These are phyloP conservation scores for Hortiboletus flavorubellus DNA, from an alignment of 768 basidiomycete species.

Conservation along the genomic window DNA sequence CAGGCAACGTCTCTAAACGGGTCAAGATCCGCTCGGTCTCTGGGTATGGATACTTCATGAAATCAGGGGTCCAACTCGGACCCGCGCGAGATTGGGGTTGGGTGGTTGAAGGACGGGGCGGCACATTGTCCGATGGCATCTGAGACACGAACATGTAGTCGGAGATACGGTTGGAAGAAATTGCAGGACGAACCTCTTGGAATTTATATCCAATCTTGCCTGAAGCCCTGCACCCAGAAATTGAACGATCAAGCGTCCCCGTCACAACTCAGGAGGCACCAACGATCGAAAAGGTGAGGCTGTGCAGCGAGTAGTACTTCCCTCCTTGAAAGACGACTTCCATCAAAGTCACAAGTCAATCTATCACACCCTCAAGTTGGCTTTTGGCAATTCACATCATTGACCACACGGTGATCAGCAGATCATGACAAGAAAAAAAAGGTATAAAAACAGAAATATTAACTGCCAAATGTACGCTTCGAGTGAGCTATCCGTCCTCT, in stretches of 20 bases:
- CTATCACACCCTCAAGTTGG: too few relatives aligned
- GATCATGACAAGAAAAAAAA: neutral
- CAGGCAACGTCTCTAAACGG: slow-evolving; percentile 10
- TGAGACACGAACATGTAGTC: neutral
- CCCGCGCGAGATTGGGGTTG: too few relatives aligned
- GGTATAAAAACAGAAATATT: neutral
- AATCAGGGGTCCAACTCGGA: slow-evolving; percentile 2
- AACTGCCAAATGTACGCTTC: slow-evolving; percentile 3
- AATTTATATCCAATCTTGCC: neutral
- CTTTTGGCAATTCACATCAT: neutral
- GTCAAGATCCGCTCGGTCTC: slow-evolving; percentile 2
- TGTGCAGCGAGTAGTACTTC: neutral
- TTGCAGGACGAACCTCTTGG: neutral
- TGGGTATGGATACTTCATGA: slow-evolving; percentile 21
- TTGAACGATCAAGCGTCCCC: slow-evolving; percentile 1
- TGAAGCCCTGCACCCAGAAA: neutral
- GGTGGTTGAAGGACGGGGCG: neutral
- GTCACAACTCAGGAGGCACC: neutral
- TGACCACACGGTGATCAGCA: neutral
- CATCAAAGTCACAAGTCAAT: too few relatives aligned
- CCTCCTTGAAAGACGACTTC: too few relatives aligned
- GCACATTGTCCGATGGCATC: slow-evolving; percentile 14
- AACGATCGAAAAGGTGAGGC: neutral
- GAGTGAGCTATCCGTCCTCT: neutral
- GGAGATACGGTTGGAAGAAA: neutral